Percentiles rank a stretch among this genome's conserved stretches.
Evolutionary conservation across 176 grass and related monocot species (phyloP).

Genomic region (Triticum timopheevii): DNA sequence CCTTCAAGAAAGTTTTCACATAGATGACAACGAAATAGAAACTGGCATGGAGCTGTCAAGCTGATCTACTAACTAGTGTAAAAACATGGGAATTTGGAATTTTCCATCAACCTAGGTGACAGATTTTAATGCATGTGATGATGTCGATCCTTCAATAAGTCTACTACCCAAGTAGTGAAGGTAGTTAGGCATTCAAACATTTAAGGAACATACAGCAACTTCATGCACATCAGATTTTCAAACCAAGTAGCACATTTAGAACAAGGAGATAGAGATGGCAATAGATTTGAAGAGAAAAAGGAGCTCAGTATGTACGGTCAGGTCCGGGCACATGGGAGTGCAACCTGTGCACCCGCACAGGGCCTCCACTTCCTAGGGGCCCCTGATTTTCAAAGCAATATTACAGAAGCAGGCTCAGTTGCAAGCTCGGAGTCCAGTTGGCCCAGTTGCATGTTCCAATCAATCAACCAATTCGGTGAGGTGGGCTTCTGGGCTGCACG

Average conservation of each 20-base stretch:
- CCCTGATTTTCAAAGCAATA: no score
- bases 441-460: no score
- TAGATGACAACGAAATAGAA: conserved; percentile 2
- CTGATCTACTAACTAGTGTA: not conserved
- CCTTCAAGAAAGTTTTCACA: not conserved
- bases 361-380: no score
- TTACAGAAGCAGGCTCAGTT: no score
- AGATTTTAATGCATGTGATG: not conserved
- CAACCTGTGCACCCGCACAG: no score
- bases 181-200: not conserved
- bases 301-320: not conserved
- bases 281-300: not conserved
- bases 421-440: no score
- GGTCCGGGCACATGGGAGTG: no score
- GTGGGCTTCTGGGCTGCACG: no score
- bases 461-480: no score
- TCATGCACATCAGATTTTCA: not conserved
- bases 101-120: not conserved
- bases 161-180: not conserved
- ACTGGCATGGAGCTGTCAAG: not conserved
- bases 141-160: not conserved
- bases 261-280: conserved; percentile 4
- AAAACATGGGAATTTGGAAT: not conserved
- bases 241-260: not conserved
- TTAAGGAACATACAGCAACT: not conserved